phyloP scores from a whole-genome alignment of 2,329 filamentous ascomycete genomes.

The Fusarium chuoi region DNA sequence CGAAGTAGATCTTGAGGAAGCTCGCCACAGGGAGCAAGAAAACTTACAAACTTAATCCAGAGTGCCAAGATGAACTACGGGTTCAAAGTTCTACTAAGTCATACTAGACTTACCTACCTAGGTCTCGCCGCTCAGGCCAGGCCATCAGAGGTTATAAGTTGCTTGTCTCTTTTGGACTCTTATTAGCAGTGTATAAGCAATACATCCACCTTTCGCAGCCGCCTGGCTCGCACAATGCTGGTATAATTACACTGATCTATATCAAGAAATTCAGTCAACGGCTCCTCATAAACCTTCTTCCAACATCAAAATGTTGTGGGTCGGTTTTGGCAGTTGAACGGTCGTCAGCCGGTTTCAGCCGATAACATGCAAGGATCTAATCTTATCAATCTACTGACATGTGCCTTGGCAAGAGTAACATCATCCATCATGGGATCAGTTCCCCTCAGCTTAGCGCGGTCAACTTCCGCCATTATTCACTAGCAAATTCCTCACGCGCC shows the following conservation, averaged over 20 bases:
- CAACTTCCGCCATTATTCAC: slow-evolving; percentile 32
- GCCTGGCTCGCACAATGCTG: neutral
- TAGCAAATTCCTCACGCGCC: slow-evolving; percentile 20
- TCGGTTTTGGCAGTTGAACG: slow-evolving; percentile 1
- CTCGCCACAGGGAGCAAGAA: neutral
- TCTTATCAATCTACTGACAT: slow-evolving; percentile 51
- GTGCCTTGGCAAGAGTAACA: slow-evolving; percentile 28
- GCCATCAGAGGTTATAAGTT: neutral
- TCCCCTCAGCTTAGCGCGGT: slow-evolving; percentile 39
- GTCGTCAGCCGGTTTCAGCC: slow-evolving; percentile 30
- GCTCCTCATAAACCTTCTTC: neutral
- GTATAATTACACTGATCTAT: neutral
- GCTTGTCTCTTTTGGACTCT: neutral
- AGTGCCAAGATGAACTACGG: neutral
- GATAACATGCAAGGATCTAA: slow-evolving; percentile 46
- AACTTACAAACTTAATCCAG: neutral
- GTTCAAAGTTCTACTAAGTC: neutral
- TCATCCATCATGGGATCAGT: slow-evolving; percentile 47
- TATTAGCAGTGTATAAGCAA: neutral
- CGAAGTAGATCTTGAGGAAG: neutral
- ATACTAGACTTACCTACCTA: neutral
- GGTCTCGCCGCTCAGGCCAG: neutral
- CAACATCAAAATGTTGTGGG: neutral
- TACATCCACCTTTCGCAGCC: neutral
- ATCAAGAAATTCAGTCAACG: neutral